Conservation (phyloP, 768 basidiomycete genomes). For the Calocybe cyanea region DNA sequence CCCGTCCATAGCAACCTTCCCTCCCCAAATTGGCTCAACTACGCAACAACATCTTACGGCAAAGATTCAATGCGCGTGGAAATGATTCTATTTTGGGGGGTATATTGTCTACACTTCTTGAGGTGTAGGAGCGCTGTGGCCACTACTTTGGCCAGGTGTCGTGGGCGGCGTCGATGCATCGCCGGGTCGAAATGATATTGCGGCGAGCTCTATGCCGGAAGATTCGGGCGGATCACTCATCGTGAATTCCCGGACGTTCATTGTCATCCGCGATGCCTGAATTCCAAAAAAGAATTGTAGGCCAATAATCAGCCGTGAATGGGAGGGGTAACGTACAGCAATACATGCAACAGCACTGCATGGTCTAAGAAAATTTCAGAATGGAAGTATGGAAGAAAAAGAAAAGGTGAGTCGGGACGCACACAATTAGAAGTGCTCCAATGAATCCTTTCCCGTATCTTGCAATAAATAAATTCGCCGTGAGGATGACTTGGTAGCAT, state of each 20-base stretch:
- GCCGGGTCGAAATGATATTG: neutral
- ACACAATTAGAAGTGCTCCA: slow-evolving; percentile 19
- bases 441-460: slow-evolving; percentile 18
- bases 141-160: too few species aligned
- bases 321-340: slow-evolving; percentile 7
- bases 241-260: slow-evolving; percentile 21
- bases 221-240: slow-evolving; percentile 4
- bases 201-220: neutral
- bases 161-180: neutral
- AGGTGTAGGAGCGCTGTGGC: too few species aligned
- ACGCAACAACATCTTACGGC: too few species aligned
- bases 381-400: neutral
- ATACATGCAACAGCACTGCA: slow-evolving; percentile 18
- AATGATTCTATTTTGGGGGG: too few species aligned
- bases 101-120: too few species aligned
- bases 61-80: too few species aligned
- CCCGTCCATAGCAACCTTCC: too few species aligned
- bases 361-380: neutral
- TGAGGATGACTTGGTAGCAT: slow-evolving; percentile 16
- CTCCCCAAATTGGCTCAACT: too few species aligned
- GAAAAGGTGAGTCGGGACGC: neutral
- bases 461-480: slow-evolving; percentile 18
- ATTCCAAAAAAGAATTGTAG: neutral
- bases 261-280: slow-evolving; percentile 24
- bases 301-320: neutral